Base-by-base conservation (phyloP, 768 basidiomycete genomes). In the Kwoniella sp. region DNA sequence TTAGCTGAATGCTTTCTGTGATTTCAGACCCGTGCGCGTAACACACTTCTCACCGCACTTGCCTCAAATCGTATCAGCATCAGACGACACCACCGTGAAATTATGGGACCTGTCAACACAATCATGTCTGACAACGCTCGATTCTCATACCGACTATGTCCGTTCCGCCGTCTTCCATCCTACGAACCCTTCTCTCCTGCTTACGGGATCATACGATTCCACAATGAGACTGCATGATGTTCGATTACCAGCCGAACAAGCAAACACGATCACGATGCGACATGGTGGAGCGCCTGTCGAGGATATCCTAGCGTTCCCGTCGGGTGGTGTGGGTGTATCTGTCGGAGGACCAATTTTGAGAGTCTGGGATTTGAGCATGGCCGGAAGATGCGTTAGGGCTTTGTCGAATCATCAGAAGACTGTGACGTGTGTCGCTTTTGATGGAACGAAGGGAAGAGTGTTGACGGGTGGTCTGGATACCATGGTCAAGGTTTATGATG, bases 341-440 rank as follows among this genome's bases (percentile, higher is more conserved):
- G 86, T 91, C 4, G 88, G 93, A 10, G 96, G 95, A 0, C 91
- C 95, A 1, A 94, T 98, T 63, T 82, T 98, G 55, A 86, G 92
- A 22, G 87, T 92, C 3, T 99, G 96, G 94, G 96, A 99, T 80
- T 82, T 99, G 47, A 68, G 62, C 17, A 79, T 80, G 55, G 88
- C 94, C 21, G 92, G 91, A 15, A 86, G 88, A 48, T 97, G 95
- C 80, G 84, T 90, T 2, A 86, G 90, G 51, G 95, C 96, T 10
- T 77, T 98, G 67, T 95, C 92, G 36, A 98, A 98, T 82, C 96
- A 99, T 77, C 95, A 98, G 81, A 99, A 99, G 82, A 93, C 96
- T 2, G 86, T 99, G 60, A 98, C 95, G 0, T 85, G 91, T 17
- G 84, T 96, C 47, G 83, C 91, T 0, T 92, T 94, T 79, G 88